phyloP scores from a whole-genome alignment of 495 filamentous ascomycete species.

The Penicillium verhagenii region DNA sequence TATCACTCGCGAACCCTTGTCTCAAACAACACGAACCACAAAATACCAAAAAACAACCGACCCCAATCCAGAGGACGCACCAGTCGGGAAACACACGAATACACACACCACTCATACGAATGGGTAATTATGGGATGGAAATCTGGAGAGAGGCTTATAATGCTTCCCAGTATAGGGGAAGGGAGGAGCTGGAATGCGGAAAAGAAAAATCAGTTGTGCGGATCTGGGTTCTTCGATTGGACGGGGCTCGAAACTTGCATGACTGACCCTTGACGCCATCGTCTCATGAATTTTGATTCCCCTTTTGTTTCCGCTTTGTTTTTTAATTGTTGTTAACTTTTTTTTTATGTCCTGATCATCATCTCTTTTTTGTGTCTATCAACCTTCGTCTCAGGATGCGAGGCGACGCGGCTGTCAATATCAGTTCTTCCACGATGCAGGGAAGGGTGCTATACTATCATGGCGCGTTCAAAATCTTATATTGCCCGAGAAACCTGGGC shows the following conservation, averaged over 20 bases:
- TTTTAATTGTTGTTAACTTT: slow-evolving; percentile 14
- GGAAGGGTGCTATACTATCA: slow-evolving; percentile 10
- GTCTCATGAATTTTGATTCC: slow-evolving; percentile 50
- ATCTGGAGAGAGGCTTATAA: slow-evolving; percentile 2
- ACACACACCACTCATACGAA: neutral
- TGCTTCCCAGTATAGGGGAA: neutral
- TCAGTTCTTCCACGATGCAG: slow-evolving; percentile 20
- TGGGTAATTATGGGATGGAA: neutral
- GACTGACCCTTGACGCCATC: slow-evolving; percentile 40
- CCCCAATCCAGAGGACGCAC: neutral
- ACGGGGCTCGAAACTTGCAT: slow-evolving; percentile 25
- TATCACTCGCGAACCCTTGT: neutral
- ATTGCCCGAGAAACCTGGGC: neutral
- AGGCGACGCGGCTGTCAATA: slow-evolving; percentile 32
- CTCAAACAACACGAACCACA: neutral
- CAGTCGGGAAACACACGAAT: neutral
- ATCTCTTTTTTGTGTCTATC: slow-evolving; percentile 19
- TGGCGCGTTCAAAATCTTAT: neutral
- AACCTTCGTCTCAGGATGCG: slow-evolving; percentile 20
- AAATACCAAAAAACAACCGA: neutral
- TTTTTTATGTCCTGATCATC: slow-evolving; percentile 12
- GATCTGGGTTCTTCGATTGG: slow-evolving; percentile 15
- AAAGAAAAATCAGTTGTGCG: slow-evolving; percentile 3
- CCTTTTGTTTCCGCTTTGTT: slow-evolving; percentile 40
- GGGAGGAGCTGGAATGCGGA: neutral